Evolutionary conservation across 805 yeast species (phyloP), one percentile per base, ranked within the genome.

Genomic region (Candida nonsorbophila): DNA sequence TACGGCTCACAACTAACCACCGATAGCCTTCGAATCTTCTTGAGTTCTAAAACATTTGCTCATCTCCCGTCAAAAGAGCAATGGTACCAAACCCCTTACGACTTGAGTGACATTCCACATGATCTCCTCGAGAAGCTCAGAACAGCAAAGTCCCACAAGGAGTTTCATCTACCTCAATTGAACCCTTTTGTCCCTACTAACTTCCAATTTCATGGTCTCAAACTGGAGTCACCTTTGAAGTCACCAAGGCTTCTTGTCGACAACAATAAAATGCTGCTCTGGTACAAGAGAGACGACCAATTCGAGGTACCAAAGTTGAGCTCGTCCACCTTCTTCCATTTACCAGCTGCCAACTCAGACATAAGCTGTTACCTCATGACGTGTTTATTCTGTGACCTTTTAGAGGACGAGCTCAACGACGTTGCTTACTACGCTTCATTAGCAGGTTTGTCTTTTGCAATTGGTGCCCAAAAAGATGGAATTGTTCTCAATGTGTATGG

Each of bases 61-160:
- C 58, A 44, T 2, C 56, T 72, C 26, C 59, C 67, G 30, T 38
- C 55, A 9, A 63, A 46, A 14, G 98, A 90, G 51, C 67, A 75
- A 46, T 90, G 96, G 95, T 90, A 92, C 49, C 95, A 94, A 3
- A 86, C 97, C 0, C 82, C 83, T 42, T 84, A 86, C 50, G 56
- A 71, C 3, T 51, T 69, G 23, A 63, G 57, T 7, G 58, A 62
- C 9, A 45, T 84, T 14, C 60, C 74, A 2, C 24, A 38, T 0
- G 58, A 56, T 1, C 51, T 79, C 3, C 10, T 62, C 5, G 7
- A 45, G 40, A 22, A 47, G 77, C 17, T 26, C 37, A 50, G 24
- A 38, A 56, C 30, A 47, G 51, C 25, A 31, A 36, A 30, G 32
- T 37, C 48, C 11, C 45, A 53, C 22, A 26, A 44, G 1, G 51